Base-by-base conservation (phyloP, 2,329 filamentous ascomycete genomes). In the Hypocreales sp. region DNA sequence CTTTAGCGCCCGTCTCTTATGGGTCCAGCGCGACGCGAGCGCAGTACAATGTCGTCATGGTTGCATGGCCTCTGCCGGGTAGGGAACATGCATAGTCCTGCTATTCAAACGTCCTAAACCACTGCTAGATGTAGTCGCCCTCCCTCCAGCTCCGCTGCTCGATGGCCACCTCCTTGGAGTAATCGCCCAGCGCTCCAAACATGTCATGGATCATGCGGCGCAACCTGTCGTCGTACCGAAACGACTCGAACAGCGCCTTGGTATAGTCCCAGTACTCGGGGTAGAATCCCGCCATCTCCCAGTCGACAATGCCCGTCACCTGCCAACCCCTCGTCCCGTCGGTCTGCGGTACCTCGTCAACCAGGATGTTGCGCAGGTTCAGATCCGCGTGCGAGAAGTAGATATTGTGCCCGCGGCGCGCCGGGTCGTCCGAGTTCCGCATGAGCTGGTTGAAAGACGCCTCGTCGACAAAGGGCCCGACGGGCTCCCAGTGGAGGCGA, bases 241-340 rank as follows among this genome's bases (percentile, higher is more conserved):
- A 15, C 11, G 19, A 15, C 9, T 26, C 25, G 15, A 26, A 26
- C 18, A 26, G 15, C 13, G 25, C 9, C 11, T 26, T 26, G 6
- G 25, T 26, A 7, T 16, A 26, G 7, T 26, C 25, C 25, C 19
- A 26, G 15, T 26, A 26, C 6, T 26, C 25, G 5, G 25, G 25
- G 8, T 26, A n/a, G n/a, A n/a, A n/a, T n/a, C n/a, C n/a, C n/a
- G n/a, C n/a, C n/a, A n/a, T n/a, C n/a, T n/a, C n/a, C n/a, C n/a
- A n/a, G 20, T 27, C 25, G 5, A 27, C 25, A 11, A 27, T 27
- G 2, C 25, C 25, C 10, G 25, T 27, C 14, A 27, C 20, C 3
- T 10, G 5, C 25, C 19, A 27, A 3, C 14, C 13, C 7, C 4
- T 16, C 5, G 12, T 22, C 10, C 25, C 14, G 8, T 27, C 19